Evolutionary conservation across 805 yeast species (phyloP), one percentile per base, ranked within the genome.

Genomic region (Citeromyces matritensis): DNA sequence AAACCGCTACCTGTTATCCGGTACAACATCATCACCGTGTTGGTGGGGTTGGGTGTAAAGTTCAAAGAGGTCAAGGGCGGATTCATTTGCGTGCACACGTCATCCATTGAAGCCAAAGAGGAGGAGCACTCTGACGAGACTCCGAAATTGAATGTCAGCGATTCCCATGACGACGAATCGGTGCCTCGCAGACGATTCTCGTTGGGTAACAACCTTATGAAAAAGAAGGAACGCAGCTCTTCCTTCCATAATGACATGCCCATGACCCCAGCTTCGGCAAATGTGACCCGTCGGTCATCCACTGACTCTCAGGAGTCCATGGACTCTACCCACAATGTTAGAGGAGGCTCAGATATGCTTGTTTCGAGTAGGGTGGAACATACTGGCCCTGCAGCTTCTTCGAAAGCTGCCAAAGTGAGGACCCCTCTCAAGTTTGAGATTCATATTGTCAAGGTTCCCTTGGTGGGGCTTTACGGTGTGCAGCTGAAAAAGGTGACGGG

Each of bases 11-110:
- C 94, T 9, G 80, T 82, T 39, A 85, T 86, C 35, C 69, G 96
- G 34, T 74, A 80, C 46, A 86, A 81, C 48, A 74, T 86, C 26
- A 80, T 86, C 19, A 66, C 73, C 13, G 88, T 80, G 1, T 63
- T 86, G 48, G 73, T 73, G 12, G 72, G 72, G 39, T 61, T 83
- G 47, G 84, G 83, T 17, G 91, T 88, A 30, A 71, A 73, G 36
- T 86, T 68, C 50, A 79, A 76, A 38, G 97, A 86, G 54, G 94
- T 86, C 14, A 79, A 79, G 46, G 96, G 97, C 36, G 97, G 96
- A 0, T 86, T 88, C 50, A 68, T 83, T 15, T 86, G 97, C 58
- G 65, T 73, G 7, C 85, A 80, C 45, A 58, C 68, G 24, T 66
- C 77, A 27, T 68, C 73, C 3, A 58, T 61, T 35, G 43, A 33